Evolutionary conservation across 331 rosid species (phyloP).

Genomic region (Saraca asoca): DNA sequence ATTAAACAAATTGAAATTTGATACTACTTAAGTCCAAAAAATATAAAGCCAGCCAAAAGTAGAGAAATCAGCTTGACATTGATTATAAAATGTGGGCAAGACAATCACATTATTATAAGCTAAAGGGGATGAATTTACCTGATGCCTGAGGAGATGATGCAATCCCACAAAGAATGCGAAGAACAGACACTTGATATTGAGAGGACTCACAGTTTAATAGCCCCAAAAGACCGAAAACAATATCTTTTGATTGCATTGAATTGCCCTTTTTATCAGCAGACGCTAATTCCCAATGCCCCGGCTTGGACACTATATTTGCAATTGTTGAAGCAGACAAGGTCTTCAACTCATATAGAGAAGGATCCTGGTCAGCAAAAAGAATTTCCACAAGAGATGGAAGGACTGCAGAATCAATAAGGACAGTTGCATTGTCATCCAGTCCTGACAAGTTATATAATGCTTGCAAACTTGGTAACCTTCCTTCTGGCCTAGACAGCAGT

Average conservation of each 20-base stretch:
- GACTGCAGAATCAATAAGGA: constrained; percentile 51
- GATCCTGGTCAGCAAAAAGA: constrained; percentile 44
- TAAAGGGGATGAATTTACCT: constrained; percentile 38
- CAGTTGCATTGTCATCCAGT: constrained; percentile 55
- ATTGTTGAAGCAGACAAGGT: constrained; percentile 54
- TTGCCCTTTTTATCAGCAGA: constrained; percentile 55
- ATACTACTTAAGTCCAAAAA: neutral
- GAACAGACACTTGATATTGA: constrained; percentile 47
- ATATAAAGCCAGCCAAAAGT: neutral
- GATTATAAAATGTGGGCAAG: constrained; percentile 2
- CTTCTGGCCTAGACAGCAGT: constrained; percentile 50
- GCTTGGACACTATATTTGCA: constrained; percentile 62
- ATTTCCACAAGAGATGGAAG: constrained; percentile 51
- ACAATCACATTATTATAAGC: constrained; percentile 17
- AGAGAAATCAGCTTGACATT: neutral
- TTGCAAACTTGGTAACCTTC: constrained; percentile 49
- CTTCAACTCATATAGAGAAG: constrained; percentile 37
- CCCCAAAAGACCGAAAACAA: constrained; percentile 41
- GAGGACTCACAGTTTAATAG: constrained; percentile 37
- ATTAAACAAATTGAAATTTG: constrained; percentile 9
- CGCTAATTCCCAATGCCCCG: constrained; percentile 71
- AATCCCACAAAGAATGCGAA: constrained; percentile 56
- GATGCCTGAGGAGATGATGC: constrained; percentile 61
- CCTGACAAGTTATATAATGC: constrained; percentile 59
- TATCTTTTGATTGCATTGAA: constrained; percentile 53